Evolutionary conservation across 805 yeast species (phyloP), one percentile per base, ranked within the genome.

Genomic region (Wickerhamiella dianesei): DNA sequence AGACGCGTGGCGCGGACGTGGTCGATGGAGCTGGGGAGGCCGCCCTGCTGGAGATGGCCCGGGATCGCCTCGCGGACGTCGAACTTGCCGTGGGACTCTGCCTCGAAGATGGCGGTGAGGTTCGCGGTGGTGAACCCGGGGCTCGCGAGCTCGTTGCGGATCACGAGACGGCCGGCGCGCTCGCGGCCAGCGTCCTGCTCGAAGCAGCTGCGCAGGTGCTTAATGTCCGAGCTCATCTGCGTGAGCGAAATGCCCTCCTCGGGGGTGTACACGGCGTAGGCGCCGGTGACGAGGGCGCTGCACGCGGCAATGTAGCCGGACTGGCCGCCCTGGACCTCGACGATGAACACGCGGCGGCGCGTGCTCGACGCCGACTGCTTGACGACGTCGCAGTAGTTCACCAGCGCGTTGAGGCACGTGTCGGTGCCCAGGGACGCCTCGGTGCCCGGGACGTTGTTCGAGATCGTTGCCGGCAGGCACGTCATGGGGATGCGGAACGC

Each of bases 391-490:
- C 97, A 89, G 71, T 92, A 92, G 48, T 82, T 79, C 52, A 87
- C 86, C 58, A 92, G 72, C 8, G 92, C 71, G 66, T 92, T 92
- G 71, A 92, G 70, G 71, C 98, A 94, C 9, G 99, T 92, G 64
- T 92, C 98, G 12, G 87, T 74, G 49, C 99, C 99, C 49, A 92
- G 68, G 0, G 96, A 87, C 65, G 87, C 87, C 66, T 92, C 96
- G 1, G 97, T 82, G 50, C 98, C 99, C n/a, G 99, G 98, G 44
- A 92, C 97, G 58, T 92, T 92, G 69, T 92, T 92, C 16, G 96
- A 87, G 53, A 92, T 85, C 2, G 98, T 92, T 2, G 97, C 89
- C 9, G 98, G 98, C 54, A 92, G 73, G 56, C 85, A 77, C 39
- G 84, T 82, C 84, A 89, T 80, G 52, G 98, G 98, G 54, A 92